These are phyloP conservation scores for Plasmodium inui DNA, from an alignment of 169 alveolate species.

Conservation along the genomic window DNA sequence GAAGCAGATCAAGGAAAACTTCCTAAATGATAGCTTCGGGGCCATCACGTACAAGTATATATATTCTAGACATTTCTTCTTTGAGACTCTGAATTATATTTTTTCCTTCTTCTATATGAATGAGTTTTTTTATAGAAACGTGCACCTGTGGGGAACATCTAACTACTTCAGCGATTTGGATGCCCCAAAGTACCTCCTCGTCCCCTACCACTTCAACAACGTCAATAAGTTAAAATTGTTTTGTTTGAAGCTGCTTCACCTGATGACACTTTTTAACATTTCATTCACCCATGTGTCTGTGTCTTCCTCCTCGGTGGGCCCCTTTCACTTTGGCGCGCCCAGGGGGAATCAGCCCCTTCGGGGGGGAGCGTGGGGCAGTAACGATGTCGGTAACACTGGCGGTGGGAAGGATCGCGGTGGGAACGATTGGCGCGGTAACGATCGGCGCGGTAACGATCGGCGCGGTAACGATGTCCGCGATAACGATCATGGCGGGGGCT, in stretches of 20 bases:
- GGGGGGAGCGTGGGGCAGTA: not conserved
- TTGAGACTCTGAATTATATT: conserved; percentile 35
- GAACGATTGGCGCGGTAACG: no score
- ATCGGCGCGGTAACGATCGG: no score
- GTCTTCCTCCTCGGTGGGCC: not conserved
- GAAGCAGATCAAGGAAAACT: conserved; percentile 25
- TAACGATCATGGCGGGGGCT: no score
- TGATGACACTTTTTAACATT: conserved; percentile 41
- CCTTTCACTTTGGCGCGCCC: not conserved
- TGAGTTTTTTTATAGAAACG: conserved; percentile 49
- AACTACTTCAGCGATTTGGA: conserved; percentile 24
- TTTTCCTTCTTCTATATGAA: conserved; percentile 55
- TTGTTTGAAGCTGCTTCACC: conserved; percentile 1
- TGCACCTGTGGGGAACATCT: conserved; percentile 38
- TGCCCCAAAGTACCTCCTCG: conserved; percentile 37
- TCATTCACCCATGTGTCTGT: conserved; percentile 26
- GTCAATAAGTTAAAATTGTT: conserved; percentile 17
- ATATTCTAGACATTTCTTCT: conserved; percentile 39
- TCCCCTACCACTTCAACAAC: conserved; percentile 36
- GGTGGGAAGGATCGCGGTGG: not conserved
- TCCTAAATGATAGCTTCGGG: conserved; percentile 29
- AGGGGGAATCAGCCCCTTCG: not conserved
- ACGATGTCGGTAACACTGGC: not conserved
- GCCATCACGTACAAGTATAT: conserved; percentile 49
- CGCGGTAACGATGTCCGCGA: no score